Conservation (phyloP, 805 yeast species). For the Saccharomyces eubayanus region DNA sequence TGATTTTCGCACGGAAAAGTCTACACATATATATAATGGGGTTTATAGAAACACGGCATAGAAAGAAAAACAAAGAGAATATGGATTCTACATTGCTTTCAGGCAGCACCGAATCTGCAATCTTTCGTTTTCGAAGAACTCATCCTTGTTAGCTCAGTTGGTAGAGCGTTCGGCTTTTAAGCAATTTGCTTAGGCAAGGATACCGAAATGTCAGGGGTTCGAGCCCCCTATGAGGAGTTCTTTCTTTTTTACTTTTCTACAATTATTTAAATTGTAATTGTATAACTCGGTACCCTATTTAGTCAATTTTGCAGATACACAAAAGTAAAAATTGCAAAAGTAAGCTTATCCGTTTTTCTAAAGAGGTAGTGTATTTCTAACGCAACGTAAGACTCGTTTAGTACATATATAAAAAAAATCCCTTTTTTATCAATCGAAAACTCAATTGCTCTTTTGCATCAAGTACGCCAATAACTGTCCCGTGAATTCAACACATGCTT, state of each 20-base stretch:
- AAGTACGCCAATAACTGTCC: conserved; percentile 20
- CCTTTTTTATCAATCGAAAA: neutral
- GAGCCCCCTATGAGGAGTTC: conserved; percentile 46
- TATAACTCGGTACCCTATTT: too few relatives aligned
- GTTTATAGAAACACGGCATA: too few relatives aligned
- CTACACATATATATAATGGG: too few relatives aligned
- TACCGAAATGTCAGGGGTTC: conserved; percentile 44
- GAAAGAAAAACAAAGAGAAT: too few relatives aligned
- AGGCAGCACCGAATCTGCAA: too few relatives aligned
- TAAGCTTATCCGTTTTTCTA: too few relatives aligned
- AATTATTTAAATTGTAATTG: too few relatives aligned
- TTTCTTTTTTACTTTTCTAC: conserved; percentile 8
- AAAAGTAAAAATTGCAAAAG: too few relatives aligned
- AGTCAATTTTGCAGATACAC: too few relatives aligned
- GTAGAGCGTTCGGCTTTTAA: conserved; percentile 65
- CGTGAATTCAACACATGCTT: conserved; percentile 25
- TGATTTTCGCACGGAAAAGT: too few relatives aligned
- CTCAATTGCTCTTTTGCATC: conserved; percentile 2
- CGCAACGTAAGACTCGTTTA: neutral
- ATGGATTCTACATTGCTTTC: too few relatives aligned
- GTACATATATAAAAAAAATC: neutral
- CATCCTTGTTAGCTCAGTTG: conserved; percentile 56
- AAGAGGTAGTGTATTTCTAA: neutral
- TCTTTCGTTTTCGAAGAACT: conserved; percentile 23
- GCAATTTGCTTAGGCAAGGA: conserved; percentile 32